phyloP scores from a whole-genome alignment of 2,329 filamentous ascomycete genomes.

The Verticillium tricorpus region DNA sequence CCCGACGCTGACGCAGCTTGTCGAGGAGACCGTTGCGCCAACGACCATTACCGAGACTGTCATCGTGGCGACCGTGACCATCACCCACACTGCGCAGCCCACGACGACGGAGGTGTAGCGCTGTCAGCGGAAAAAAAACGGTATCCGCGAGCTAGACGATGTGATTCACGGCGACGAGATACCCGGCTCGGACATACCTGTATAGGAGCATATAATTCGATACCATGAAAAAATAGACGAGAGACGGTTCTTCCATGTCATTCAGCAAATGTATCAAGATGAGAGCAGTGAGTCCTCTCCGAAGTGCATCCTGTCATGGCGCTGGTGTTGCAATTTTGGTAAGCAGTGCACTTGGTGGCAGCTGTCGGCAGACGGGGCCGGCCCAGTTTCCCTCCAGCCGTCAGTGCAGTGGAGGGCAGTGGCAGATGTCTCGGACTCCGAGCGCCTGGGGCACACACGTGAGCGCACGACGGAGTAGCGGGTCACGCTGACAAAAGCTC shows the following conservation, averaged over 20 bases:
- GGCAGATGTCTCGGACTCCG: background rate
- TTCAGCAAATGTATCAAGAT: background rate
- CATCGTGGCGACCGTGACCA: background rate
- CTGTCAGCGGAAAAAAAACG: background rate
- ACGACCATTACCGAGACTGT: background rate
- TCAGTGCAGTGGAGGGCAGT: too few relatives aligned
- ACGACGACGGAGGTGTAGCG: background rate
- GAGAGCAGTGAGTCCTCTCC: too few relatives aligned
- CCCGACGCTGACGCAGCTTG: background rate
- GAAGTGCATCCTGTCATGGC: too few relatives aligned
- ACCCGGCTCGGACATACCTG: background rate
- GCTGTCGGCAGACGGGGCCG: too few relatives aligned
- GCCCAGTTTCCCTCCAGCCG: too few relatives aligned
- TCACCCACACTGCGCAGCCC: background rate
- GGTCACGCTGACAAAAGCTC: background rate
- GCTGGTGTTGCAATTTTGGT: too few relatives aligned
- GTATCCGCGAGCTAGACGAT: background rate
- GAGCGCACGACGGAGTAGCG: background rate
- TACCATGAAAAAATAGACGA: background rate
- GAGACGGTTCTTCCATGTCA: background rate
- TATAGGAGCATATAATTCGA: background rate
- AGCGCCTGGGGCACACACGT: background rate
- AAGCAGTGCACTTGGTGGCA: too few relatives aligned
- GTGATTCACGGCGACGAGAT: background rate
- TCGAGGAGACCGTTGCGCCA: background rate